These are phyloP conservation scores for Clohesyomyces aquaticus DNA, from an alignment of 495 filamentous ascomycete species.

Conservation along the genomic window DNA sequence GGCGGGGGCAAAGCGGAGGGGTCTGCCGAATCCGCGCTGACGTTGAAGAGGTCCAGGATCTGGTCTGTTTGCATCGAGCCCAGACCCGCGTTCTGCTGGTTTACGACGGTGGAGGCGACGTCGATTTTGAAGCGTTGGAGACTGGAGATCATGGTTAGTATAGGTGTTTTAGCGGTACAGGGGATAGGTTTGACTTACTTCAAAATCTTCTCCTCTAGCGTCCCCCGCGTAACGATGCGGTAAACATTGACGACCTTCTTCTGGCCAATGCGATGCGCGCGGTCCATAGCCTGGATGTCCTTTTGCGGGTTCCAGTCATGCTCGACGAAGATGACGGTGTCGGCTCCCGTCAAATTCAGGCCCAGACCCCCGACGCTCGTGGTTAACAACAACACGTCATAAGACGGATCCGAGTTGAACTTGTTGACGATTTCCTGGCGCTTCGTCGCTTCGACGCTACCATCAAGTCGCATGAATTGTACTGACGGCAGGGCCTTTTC, in stretches of 20 bases:
- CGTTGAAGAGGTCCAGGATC: constrained; percentile 93
- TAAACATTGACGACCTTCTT: constrained; percentile 99
- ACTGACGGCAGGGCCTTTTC: constrained; percentile 83
- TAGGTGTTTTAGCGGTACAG: too few relatives aligned
- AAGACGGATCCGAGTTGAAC: constrained; percentile 96
- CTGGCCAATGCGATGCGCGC: constrained; percentile 96
- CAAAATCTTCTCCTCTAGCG: constrained; percentile 97
- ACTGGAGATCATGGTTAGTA: constrained; percentile 56
- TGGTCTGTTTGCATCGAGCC: constrained; percentile 98
- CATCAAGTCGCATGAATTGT: constrained; percentile 88
- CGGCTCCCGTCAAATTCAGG: constrained; percentile 92
- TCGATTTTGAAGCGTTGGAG: constrained; percentile 99
- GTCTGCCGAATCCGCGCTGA: constrained; percentile 70
- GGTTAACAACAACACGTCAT: constrained; percentile 88
- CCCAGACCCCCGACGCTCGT: constrained; percentile 94
- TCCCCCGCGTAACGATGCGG: constrained; percentile 90
- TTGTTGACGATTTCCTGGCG: constrained; percentile 97
- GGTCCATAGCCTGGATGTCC: constrained; percentile 98
- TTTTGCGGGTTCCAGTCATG: constrained; percentile 99
- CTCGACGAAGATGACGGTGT: constrained; percentile 99
- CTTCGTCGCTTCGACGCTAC: constrained; percentile 82
- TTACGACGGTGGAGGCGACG: constrained; percentile 95
- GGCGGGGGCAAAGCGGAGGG: constrained; percentile 63
- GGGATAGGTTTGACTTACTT: constrained; percentile 57
- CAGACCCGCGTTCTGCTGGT: constrained; percentile 96